A percentile compares a stretch with the other conserved stretches of the same genome.
Evolutionary conservation across 2,329 filamentous ascomycete genomes (phyloP).

Genomic region (Aspergillus intermedius): DNA sequence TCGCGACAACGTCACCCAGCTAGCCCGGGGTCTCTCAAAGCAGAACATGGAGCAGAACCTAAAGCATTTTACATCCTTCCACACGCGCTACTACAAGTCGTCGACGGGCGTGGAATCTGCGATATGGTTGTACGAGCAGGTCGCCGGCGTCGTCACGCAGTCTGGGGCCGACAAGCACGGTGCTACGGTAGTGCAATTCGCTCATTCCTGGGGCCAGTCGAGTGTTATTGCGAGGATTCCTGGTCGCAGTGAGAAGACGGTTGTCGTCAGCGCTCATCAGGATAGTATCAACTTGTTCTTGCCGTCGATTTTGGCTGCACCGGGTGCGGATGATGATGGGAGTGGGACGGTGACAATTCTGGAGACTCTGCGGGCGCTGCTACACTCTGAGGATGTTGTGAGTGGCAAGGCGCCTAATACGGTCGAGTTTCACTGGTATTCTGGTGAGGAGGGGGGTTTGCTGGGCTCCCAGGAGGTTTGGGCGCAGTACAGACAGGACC

Average conservation of each 20-base stretch:
- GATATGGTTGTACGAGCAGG: slow-evolving; percentile 73
- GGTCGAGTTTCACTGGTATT: slow-evolving; percentile 96
- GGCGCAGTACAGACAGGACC: slow-evolving; percentile 64
- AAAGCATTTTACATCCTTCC: slow-evolving; percentile 58
- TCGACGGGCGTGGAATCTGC: slow-evolving; percentile 72
- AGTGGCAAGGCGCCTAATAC: slow-evolving; percentile 72
- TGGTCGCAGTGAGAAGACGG: slow-evolving; percentile 73
- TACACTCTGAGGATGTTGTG: slow-evolving; percentile 64
- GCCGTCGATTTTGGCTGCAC: slow-evolving; percentile 74
- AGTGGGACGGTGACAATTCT: slow-evolving; percentile 91
- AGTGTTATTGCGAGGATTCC: slow-evolving; percentile 89
- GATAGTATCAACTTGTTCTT: slow-evolving; percentile 93
- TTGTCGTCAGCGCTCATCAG: slow-evolving; percentile 86
- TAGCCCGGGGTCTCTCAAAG: slow-evolving; percentile 66
- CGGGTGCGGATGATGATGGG: slow-evolving; percentile 93
- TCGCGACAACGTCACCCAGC: slow-evolving; percentile 58
- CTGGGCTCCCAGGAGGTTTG: slow-evolving; percentile 89
- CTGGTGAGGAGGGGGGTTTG: slow-evolving; percentile 79
- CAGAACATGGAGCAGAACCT: slow-evolving; percentile 70
- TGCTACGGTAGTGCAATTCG: slow-evolving; percentile 66
- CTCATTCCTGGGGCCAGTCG: slow-evolving; percentile 81
- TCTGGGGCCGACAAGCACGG: slow-evolving; percentile 62
- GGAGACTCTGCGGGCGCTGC: slow-evolving; percentile 76
- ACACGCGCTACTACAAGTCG: slow-evolving; percentile 55
- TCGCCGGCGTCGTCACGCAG: slow-evolving; percentile 63